phyloP scores from a whole-genome alignment of 129 eudicot species.

The Solidago caesia region DNA sequence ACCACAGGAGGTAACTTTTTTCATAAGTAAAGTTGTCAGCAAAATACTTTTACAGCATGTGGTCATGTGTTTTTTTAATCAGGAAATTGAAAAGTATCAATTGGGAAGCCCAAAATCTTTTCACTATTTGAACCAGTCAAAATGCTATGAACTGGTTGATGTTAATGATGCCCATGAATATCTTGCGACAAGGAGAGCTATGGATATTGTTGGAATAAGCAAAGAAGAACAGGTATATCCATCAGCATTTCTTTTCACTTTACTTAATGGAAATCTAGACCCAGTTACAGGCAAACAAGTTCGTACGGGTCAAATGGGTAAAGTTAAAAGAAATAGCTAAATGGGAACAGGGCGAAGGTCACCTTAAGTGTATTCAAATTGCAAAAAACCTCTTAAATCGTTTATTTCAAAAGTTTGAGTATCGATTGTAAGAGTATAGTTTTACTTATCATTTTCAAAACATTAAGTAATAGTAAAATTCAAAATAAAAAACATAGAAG shows the following conservation, averaged over 20 bases:
- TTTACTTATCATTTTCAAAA: conserved; percentile 6
- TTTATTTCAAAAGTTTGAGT: background rate
- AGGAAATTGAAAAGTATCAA: conserved; percentile 90
- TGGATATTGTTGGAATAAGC: conserved; percentile 98
- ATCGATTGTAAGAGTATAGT: background rate
- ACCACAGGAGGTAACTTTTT: conserved; percentile 80
- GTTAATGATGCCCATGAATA: conserved; percentile 87
- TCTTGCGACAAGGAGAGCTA: conserved; percentile 96
- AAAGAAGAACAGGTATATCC: conserved; percentile 78
- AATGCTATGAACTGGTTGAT: conserved; percentile 85
- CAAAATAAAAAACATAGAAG: background rate
- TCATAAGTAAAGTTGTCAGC: background rate
- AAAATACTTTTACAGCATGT: background rate
- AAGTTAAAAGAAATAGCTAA: background rate
- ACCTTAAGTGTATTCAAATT: background rate
- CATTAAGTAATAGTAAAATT: background rate
- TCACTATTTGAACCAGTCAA: conserved; percentile 97
- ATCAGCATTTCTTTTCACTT: background rate
- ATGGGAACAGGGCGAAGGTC: conserved; percentile 8
- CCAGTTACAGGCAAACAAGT: conserved; percentile 3
- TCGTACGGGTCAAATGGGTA: background rate
- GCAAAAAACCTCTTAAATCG: background rate
- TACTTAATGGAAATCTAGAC: conserved; percentile 9
- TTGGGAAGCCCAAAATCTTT: conserved; percentile 83
- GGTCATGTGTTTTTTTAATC: conserved; percentile 25